Evolutionary conservation across 2,329 filamentous ascomycete species (phyloP).

Genomic region (Fusarium floridanum): DNA sequence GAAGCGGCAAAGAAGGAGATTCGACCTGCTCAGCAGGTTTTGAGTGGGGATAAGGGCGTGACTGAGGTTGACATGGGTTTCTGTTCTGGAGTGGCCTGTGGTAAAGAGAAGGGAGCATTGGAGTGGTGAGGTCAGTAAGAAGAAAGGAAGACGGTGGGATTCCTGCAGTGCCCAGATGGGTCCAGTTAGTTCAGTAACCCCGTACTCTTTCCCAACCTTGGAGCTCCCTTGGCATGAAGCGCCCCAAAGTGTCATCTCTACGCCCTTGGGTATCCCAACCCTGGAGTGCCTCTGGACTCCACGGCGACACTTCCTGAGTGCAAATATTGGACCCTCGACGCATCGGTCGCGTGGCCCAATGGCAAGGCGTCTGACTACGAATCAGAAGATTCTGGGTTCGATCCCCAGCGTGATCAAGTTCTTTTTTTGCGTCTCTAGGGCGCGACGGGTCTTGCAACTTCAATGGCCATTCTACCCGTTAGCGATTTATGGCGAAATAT

Average conservation of each 20-base stretch:
- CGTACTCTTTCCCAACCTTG: no score
- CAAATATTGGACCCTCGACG: background rate
- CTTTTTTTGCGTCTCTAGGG: background rate
- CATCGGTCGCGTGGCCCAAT: slow-evolving; percentile 46
- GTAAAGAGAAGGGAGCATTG: background rate
- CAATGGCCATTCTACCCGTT: background rate
- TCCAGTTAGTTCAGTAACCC: background rate
- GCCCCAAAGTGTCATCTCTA: no score
- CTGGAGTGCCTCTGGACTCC: background rate
- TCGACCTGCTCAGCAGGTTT: background rate
- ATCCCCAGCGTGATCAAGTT: slow-evolving; percentile 43
- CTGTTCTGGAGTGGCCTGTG: background rate
- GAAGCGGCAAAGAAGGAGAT: background rate
- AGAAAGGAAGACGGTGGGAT: background rate
- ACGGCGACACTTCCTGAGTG: background rate
- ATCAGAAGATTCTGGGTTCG: slow-evolving; percentile 52
- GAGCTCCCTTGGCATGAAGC: no score
- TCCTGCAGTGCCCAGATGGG: background rate
- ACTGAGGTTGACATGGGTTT: background rate
- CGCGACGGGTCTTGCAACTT: background rate
- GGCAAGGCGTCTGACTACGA: slow-evolving; percentile 52
- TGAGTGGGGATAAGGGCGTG: background rate
- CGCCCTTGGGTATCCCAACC: no score
- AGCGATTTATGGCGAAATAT: background rate
- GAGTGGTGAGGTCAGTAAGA: background rate